A percentile compares a stretch with the other conserved stretches of the same genome.
Conservation (phyloP, 371 early-diverging fungal genomes). For the Nematocida displodere region DNA sequence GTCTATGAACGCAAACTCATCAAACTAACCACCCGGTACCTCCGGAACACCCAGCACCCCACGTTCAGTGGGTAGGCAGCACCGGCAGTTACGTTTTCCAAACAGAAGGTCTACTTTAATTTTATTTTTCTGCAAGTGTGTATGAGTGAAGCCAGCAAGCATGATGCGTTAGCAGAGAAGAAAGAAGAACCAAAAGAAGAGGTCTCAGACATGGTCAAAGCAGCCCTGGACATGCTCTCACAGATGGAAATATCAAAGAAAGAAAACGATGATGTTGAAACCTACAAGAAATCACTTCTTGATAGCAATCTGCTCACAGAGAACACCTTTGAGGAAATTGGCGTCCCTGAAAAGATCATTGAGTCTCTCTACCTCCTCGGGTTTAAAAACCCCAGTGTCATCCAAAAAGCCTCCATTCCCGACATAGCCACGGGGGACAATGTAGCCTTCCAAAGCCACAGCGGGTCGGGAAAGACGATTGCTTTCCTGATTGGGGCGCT, state of each 20-base stretch:
- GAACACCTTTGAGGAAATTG: slow-evolving; percentile 28
- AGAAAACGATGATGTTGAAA: slow-evolving; percentile 32
- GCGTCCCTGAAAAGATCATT: slow-evolving; percentile 25
- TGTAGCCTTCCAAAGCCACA: slow-evolving; percentile 97
- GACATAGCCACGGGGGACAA: slow-evolving; percentile 75
- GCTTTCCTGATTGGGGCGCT: slow-evolving; percentile 67
- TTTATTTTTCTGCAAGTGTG: no score
- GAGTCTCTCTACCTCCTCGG: slow-evolving; percentile 18
- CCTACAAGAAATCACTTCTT: slow-evolving; percentile 47
- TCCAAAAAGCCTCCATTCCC: slow-evolving; percentile 44
- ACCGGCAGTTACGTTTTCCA: no score
- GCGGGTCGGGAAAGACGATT: slow-evolving; percentile 89
- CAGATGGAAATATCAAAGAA: slow-evolving; percentile 51
- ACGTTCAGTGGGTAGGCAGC: no score
- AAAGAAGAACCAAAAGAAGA: background rate
- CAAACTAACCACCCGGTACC: slow-evolving; percentile 56
- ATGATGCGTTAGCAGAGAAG: background rate
- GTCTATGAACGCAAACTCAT: slow-evolving; percentile 80
- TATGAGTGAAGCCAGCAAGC: background rate
- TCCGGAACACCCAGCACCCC: no score
- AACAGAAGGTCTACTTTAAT: no score
- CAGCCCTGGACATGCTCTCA: slow-evolving; percentile 37
- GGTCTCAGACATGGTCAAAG: slow-evolving; percentile 31
- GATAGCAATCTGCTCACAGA: slow-evolving; percentile 26
- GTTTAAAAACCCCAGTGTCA: slow-evolving; percentile 36